These are phyloP conservation scores for Talaromyces marneffei DNA, from an alignment of 2,329 filamentous ascomycete genomes.

Conservation along the genomic window DNA sequence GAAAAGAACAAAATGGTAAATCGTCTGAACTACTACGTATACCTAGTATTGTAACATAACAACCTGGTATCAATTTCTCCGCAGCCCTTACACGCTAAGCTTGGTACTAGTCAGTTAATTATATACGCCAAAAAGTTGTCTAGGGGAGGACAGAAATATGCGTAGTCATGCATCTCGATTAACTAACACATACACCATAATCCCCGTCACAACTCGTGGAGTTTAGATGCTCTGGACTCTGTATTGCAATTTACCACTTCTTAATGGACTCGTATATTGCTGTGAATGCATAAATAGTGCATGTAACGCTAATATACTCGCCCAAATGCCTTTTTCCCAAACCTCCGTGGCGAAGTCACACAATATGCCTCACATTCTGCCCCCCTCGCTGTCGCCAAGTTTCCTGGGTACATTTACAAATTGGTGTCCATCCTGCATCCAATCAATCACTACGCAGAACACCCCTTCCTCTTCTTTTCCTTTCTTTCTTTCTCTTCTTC, in stretches of 20 bases:
- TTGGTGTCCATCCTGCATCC: conserved; percentile 1
- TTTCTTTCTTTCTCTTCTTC: conserved; percentile 3
- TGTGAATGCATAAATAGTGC: conserved; percentile 9
- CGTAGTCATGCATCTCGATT: conserved; percentile 1
- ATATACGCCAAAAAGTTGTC: conserved; percentile 3
- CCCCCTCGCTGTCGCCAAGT: background rate
- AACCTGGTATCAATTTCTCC: background rate
- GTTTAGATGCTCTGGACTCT: no score
- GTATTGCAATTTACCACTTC: no score
- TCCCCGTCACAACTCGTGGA: background rate
- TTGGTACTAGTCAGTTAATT: conserved; percentile 1
- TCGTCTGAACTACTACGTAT: background rate
- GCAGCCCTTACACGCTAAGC: conserved; percentile 4
- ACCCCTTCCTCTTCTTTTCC: background rate
- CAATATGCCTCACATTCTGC: conserved; percentile 5
- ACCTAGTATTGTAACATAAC: conserved; percentile 8
- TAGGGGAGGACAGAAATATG: background rate
- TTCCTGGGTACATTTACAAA: background rate
- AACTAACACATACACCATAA: conserved; percentile 1
- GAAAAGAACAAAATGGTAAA: background rate
- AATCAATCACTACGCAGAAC: background rate
- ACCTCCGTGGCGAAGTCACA: conserved; percentile 2
- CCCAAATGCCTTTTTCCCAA: conserved; percentile 3
- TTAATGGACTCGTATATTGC: background rate
- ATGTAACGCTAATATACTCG: conserved; percentile 7